Percentiles rank a stretch among this genome's conserved stretches.
phyloP scores from a whole-genome alignment of 441 rosid genomes.

The Euphorbia neoarborescens region DNA sequence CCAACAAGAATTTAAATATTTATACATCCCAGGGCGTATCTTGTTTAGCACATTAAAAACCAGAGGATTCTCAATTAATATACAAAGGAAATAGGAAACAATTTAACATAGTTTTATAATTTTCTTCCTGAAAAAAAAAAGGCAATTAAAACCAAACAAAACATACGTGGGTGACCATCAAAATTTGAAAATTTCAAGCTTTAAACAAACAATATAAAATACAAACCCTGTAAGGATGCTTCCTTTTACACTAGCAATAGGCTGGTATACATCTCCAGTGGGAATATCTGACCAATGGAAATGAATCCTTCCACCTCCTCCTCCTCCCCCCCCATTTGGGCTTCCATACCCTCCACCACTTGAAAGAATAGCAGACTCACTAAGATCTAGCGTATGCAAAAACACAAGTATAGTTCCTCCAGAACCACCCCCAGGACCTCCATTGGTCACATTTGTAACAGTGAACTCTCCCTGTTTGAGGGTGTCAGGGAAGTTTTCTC shows the following conservation, averaged over 20 bases:
- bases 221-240: conserved; percentile 58
- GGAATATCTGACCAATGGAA: conserved; percentile 98
- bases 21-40: not conserved
- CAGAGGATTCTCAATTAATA: not conserved
- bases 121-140: not conserved
- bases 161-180: conserved; percentile 1
- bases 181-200: not conserved
- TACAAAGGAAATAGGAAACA: not conserved
- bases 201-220: conserved; percentile 17
- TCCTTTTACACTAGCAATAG: conserved; percentile 86
- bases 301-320: conserved; percentile 99
- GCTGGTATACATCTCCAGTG: conserved; percentile 98
- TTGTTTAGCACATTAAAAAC: not conserved
- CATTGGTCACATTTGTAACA: conserved; percentile 26
- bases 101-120: not conserved
- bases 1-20: conserved; percentile 3
- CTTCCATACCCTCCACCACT: conserved; percentile 87
- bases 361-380: conserved; percentile 68
- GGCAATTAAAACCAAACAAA: conserved; percentile 1
- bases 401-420: conserved; percentile 93
- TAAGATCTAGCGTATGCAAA: conserved; percentile 52
- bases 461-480: conserved; percentile 22
- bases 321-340: conserved; percentile 83
- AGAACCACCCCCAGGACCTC: conserved; percentile 93
- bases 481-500: conserved; percentile 51